Conservation (phyloP, 2,329 filamentous ascomycete genomes). For the Colletotrichum spaethianum region DNA sequence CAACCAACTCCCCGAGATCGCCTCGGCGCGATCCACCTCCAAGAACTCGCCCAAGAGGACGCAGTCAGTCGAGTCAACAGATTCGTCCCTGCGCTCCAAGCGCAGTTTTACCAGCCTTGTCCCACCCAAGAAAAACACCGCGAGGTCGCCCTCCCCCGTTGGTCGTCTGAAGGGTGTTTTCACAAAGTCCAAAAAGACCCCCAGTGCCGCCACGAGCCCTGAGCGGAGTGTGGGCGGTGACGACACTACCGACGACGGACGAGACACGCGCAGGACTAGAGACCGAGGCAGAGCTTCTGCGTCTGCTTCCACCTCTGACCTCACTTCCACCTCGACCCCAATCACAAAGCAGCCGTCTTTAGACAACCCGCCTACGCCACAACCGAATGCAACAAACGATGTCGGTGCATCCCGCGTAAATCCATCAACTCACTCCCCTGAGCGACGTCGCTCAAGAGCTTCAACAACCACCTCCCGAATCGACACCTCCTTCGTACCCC, state of each 20-base stretch:
- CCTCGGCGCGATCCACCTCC: slow-evolving; percentile 55
- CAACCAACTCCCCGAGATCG: slow-evolving; percentile 45
- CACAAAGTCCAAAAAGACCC: slow-evolving; percentile 64
- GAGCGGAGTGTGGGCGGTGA: slow-evolving; percentile 46
- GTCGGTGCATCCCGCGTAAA: slow-evolving; percentile 34
- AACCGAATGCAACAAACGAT: slow-evolving; percentile 27
- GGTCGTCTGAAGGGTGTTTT: slow-evolving; percentile 82
- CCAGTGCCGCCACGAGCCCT: slow-evolving; percentile 59
- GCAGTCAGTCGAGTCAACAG: slow-evolving; percentile 50
- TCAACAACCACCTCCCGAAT: slow-evolving; percentile 43
- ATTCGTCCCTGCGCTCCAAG: slow-evolving; percentile 47
- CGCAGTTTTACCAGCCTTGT: slow-evolving; percentile 56
- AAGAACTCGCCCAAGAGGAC: slow-evolving; percentile 50
- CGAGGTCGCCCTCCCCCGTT: slow-evolving; percentile 77
- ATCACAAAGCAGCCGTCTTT: slow-evolving; percentile 27
- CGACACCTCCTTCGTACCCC: slow-evolving; percentile 44
- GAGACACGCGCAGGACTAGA: slow-evolving; percentile 29
- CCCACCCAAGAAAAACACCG: slow-evolving; percentile 59
- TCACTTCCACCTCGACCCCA: slow-evolving; percentile 10
- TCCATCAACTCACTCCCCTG: slow-evolving; percentile 31
- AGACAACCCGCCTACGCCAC: slow-evolving; percentile 21
- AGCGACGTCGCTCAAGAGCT: slow-evolving; percentile 37
- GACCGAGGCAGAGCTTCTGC: slow-evolving; percentile 37
- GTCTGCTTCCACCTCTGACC: slow-evolving; percentile 39
- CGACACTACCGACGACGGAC: slow-evolving; percentile 38